Evolutionary conservation across 257 asterid genomes (phyloP).

Genomic region (Cordia subcordata): DNA sequence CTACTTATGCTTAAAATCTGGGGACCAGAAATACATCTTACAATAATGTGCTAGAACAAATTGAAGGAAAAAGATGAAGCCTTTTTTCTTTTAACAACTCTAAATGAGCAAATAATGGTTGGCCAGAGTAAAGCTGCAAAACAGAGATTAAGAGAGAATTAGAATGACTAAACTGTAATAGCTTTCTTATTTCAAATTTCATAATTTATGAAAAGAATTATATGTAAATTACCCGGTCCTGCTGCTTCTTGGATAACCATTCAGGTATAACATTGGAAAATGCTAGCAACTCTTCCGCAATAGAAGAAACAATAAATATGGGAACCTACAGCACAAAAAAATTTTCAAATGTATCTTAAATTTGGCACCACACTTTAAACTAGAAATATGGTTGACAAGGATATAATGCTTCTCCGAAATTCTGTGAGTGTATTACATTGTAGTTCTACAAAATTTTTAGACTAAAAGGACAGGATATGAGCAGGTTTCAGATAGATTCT

Average conservation of each 20-base stretch:
- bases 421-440: background rate
- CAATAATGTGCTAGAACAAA: conserved; percentile 68
- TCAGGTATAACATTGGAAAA: conserved; percentile 76
- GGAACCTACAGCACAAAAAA: conserved; percentile 54
- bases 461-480: too few relatives aligned
- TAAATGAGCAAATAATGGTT: conserved; percentile 53
- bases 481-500: too few relatives aligned
- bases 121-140: conserved; percentile 67
- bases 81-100: conserved; percentile 63
- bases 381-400: conserved; percentile 3
- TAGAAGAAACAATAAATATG: conserved; percentile 67
- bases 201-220: background rate
- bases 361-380: background rate
- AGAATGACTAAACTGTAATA: background rate
- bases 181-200: background rate
- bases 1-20: background rate
- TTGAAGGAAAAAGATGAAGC: conserved; percentile 59
- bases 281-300: conserved; percentile 78
- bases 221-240: conserved; percentile 50
- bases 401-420: background rate
- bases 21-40: conserved; percentile 32
- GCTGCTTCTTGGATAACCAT: conserved; percentile 67
- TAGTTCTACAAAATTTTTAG: background rate
- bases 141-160: conserved; percentile 8
- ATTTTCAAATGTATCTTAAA: conserved; percentile 1